Evolutionary conservation across 148 eudicot species (phyloP).

Genomic region (Agrostemma githago): DNA sequence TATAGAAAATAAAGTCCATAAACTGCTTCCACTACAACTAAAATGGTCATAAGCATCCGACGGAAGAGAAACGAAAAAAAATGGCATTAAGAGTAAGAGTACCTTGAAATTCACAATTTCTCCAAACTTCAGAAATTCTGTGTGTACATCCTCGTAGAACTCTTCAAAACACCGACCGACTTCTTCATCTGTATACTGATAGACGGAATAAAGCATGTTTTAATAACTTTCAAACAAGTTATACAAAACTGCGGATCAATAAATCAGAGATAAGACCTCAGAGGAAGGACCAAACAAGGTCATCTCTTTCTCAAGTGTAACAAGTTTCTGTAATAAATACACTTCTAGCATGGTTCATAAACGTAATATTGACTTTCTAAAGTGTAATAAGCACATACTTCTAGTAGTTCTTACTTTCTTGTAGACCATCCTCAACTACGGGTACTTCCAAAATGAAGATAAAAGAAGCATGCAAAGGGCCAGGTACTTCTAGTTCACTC

Average conservation of each 20-base stretch:
- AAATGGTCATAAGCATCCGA: not conserved
- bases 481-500: not conserved
- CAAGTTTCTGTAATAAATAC: not conserved
- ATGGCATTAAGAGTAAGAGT: slow-evolving; percentile 17
- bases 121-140: slow-evolving; percentile 91
- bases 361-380: not conserved
- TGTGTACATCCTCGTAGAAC: slow-evolving; percentile 97
- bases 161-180: slow-evolving; percentile 75
- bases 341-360: not conserved
- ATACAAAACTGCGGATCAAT: not conserved
- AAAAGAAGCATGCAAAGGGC: not conserved
- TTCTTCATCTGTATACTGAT: slow-evolving; percentile 87
- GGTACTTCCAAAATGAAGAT: not conserved
- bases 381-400: slow-evolving; percentile 1
- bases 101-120: slow-evolving; percentile 95
- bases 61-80: slow-evolving; percentile 2
- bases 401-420: not conserved
- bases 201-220: slow-evolving; percentile 21
- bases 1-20: not conserved
- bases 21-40: slow-evolving; percentile 1
- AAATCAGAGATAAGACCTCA: not conserved
- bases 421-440: not conserved
- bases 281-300: not conserved
- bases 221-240: slow-evolving; percentile 14
- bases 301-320: not conserved